Conservation (phyloP, 345 rosid genomes). For the Populus deltoides region DNA sequence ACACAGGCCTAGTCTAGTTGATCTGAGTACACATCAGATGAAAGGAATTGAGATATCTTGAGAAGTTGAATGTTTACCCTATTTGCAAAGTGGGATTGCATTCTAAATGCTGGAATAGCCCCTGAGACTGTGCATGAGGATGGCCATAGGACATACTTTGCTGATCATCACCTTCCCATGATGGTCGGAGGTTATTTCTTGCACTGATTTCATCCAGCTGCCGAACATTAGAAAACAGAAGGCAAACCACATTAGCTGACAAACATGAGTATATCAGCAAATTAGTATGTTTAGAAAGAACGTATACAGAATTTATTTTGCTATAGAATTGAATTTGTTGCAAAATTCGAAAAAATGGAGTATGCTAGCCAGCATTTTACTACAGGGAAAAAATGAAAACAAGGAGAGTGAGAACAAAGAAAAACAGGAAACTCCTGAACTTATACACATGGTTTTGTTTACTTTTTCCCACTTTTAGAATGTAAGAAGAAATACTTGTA, state of each 20-base stretch:
- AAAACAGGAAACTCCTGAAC: background rate
- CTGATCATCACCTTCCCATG: conserved; percentile 75
- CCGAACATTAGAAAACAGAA: background rate
- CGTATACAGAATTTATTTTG: background rate
- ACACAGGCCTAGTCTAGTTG: background rate
- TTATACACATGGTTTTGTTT: background rate
- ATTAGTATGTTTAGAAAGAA: background rate
- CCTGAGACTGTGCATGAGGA: conserved; percentile 68
- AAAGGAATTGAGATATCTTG: background rate
- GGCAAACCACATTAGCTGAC: background rate
- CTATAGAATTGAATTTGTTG: background rate
- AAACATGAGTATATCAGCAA: background rate
- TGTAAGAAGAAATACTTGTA: background rate
- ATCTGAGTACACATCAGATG: background rate
- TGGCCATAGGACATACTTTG: conserved; percentile 59
- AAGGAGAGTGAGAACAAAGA: background rate
- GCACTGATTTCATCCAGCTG: conserved; percentile 76
- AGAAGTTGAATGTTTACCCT: conserved; percentile 47
- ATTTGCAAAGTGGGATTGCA: conserved; percentile 97
- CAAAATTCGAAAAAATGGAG: background rate
- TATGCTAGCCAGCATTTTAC: background rate
- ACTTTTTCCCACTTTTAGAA: background rate
- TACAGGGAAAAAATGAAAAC: background rate
- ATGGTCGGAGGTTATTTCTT: conserved; percentile 49
- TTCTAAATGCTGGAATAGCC: conserved; percentile 67